Evolutionary conservation across 129 eudicot genomes (phyloP), one percentile per base, ranked within the genome.

Genomic region (Solidago caesia): DNA sequence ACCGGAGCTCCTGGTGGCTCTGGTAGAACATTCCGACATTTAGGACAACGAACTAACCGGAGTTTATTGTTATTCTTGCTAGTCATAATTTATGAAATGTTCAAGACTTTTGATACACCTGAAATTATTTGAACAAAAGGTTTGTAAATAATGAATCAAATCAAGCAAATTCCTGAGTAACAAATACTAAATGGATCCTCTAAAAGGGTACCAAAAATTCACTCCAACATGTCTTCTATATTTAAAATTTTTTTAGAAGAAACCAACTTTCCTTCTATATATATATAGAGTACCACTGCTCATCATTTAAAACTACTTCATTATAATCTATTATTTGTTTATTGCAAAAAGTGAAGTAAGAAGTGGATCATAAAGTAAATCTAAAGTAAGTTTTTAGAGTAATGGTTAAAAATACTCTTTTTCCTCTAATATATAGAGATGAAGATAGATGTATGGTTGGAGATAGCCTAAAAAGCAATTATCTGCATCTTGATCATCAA

Each of bases 11-110:
- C 83, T 21, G 80, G 60, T 53, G 78, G 76, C 82, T 90, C 96
- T 3, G 72, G 78, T 15, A 90, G 89, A 77, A 90, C 61, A 44
- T 29, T 53, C 26, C 67, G 57, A 80, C 96, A 90, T 75, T 5
- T 87, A 11, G 96, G 96, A 62, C 96, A 90, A 78, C 78, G 82
- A 14, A 90, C 96, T 4, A 58, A 6, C 74, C 96, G 88, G 84
- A 55, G 46, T 75, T 81, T 60, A n/a, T 70, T 16, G 46, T 7
- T 68, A 79, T 67, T 68, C 67, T 68, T 77, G 68, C 73, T 74
- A 29, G 44, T 71, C 86, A 77, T 81, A 45, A 8, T 25, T 42
- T 29, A 14, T 16, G 45, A 49, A 25, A 25, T 71, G 41, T 48
- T 51, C 13, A 6, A 16, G 21, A 39, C 41, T 52, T 13, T 33